phyloP scores from a whole-genome alignment of 495 filamentous ascomycete species.

The Amphirosellinia nigrospora region DNA sequence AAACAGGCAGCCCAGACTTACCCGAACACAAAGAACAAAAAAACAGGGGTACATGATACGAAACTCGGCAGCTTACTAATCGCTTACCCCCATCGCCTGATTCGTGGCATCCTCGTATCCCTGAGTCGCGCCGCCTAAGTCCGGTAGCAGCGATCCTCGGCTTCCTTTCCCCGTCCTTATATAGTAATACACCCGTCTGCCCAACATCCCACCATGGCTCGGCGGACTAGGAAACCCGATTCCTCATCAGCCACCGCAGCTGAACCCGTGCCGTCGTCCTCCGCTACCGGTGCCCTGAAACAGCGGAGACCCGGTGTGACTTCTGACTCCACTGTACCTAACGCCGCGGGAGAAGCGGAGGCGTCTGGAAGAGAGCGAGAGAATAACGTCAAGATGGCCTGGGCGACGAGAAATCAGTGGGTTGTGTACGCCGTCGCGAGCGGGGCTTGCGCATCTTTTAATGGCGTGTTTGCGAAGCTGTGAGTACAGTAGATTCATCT shows the following conservation, averaged over 20 bases:
- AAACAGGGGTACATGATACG: not conserved
- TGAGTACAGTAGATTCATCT: constrained; percentile 48
- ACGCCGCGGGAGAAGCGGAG: not conserved
- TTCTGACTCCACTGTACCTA: not conserved
- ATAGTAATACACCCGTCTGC: not conserved
- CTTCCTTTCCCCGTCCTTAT: not conserved
- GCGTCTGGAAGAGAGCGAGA: not conserved
- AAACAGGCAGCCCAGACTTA: not conserved
- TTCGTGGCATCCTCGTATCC: not conserved
- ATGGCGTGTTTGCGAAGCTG: constrained; percentile 97
- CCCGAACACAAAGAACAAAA: not conserved
- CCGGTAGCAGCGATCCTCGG: not conserved
- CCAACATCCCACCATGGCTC: not conserved
- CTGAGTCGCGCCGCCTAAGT: not conserved
- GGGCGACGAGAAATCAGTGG: constrained; percentile 64
- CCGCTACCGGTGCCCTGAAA: constrained; percentile 11
- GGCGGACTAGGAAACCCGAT: constrained; percentile 5
- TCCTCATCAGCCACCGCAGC: not conserved
- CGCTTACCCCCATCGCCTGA: not conserved
- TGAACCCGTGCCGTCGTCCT: not conserved
- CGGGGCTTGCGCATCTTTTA: constrained; percentile 89
- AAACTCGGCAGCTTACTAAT: not conserved
- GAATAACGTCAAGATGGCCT: constrained; percentile 35
- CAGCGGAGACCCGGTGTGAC: constrained; percentile 5
- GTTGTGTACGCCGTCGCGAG: constrained; percentile 81